Conservation (phyloP, 176 grass and related monocot genomes). For the Aegilops speltoides region DNA sequence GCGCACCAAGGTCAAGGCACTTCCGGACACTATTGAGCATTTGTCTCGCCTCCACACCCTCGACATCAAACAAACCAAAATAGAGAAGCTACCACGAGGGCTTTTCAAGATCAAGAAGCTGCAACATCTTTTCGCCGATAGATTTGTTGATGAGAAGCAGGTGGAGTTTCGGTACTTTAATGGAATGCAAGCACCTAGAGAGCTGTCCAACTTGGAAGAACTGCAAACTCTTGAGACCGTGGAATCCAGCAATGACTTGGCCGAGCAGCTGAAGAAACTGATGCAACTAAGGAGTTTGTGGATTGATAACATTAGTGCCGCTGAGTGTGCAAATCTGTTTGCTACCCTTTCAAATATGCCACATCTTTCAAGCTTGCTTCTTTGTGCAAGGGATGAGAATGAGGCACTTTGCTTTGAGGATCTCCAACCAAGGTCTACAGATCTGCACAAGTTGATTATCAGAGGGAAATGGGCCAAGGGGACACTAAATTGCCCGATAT, state of each 20-base stretch:
- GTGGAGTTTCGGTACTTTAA: conserved; percentile 27
- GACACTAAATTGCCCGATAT: conserved; percentile 11
- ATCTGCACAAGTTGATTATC: conserved; percentile 17
- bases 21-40: conserved; percentile 29
- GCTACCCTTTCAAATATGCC: background rate
- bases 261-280: conserved; percentile 32
- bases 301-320: conserved; percentile 1
- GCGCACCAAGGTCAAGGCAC: conserved; percentile 38
- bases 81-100: conserved; percentile 34
- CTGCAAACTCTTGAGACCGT: conserved; percentile 44
- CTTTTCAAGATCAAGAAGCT: conserved; percentile 31
- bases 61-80: conserved; percentile 39
- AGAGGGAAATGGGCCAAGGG: background rate
- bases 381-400: conserved; percentile 2
- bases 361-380: conserved; percentile 18
- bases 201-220: conserved; percentile 4
- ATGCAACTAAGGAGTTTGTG: conserved; percentile 16
- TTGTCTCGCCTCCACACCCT: conserved; percentile 34
- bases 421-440: background rate
- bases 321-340: conserved; percentile 2
- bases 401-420: background rate
- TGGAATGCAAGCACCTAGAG: conserved; percentile 35
- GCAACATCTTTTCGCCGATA: conserved; percentile 27
- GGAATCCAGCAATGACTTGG: conserved; percentile 21
- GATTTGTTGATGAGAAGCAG: conserved; percentile 15